A percentile compares a stretch with the other conserved stretches of the same genome.
Evolutionary conservation across 139 green algal species (phyloP).

Genomic region (Chlorella sp.): DNA sequence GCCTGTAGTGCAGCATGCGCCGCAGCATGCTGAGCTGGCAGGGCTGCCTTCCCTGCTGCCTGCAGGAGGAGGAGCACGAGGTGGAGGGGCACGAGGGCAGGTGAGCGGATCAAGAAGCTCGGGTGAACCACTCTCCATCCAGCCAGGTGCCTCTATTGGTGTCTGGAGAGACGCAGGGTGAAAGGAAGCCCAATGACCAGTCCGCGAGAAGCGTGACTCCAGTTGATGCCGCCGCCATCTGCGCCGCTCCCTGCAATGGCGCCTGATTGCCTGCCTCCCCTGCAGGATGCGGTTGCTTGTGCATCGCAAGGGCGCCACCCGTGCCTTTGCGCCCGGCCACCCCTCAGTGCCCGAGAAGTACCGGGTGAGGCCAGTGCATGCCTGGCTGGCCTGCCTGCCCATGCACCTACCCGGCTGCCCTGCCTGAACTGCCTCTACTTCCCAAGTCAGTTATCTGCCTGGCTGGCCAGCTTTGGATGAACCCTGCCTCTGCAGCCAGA

Average conservation of each 20-base stretch:
- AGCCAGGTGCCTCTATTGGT: too few species aligned
- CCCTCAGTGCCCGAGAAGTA: conserved; percentile 79
- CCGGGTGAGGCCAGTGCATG: conserved; percentile 33
- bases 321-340: conserved; percentile 78
- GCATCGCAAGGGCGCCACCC: conserved; percentile 77
- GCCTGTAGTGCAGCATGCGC: too few species aligned
- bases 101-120: too few species aligned
- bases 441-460: not conserved
- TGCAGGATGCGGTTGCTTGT: conserved; percentile 64
- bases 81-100: not conserved
- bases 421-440: not conserved
- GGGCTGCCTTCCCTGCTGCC: too few species aligned
- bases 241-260: not conserved
- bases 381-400: too few species aligned
- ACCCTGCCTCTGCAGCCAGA: not conserved
- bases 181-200: too few species aligned
- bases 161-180: too few species aligned
- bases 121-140: not conserved
- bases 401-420: too few species aligned
- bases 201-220: too few species aligned
- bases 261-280: not conserved
- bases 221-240: not conserved
- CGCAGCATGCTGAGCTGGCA: too few species aligned
- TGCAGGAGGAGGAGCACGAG: not conserved
- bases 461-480: not conserved